A percentile compares a stretch with the other conserved stretches of the same genome.
Evolutionary conservation across 306 rosid genomes (phyloP).

Genomic region (Macrotyloma uniflorum): DNA sequence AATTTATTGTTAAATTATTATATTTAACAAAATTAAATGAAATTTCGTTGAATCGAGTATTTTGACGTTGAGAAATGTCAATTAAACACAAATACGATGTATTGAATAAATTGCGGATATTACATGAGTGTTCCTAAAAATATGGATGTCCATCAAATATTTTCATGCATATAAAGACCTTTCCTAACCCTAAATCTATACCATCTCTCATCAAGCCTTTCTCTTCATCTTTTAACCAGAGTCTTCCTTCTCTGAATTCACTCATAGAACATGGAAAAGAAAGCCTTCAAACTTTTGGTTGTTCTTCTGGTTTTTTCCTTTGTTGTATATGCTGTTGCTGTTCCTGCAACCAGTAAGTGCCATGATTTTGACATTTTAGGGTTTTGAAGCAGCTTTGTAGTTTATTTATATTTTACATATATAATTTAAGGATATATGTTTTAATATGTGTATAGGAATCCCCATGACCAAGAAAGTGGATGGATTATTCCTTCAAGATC

Average conservation of each 20-base stretch:
- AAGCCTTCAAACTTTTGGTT: conserved; percentile 29
- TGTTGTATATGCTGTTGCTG: conserved; percentile 20
- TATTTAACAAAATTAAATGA: no score
- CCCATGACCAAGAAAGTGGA: conserved; percentile 9
- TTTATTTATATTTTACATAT: neutral
- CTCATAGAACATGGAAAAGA: conserved; percentile 43
- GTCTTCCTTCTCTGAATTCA: neutral
- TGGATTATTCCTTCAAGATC: conserved; percentile 17
- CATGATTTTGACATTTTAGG: conserved; percentile 33
- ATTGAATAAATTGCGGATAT: no score
- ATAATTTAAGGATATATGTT: neutral
- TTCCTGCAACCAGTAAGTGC: conserved; percentile 46
- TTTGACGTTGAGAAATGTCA: no score
- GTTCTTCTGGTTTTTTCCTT: conserved; percentile 37
- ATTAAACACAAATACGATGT: no score
- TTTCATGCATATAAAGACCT: no score
- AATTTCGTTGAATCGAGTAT: no score
- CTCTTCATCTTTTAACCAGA: neutral
- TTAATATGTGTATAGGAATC: conserved; percentile 30
- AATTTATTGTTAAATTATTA: no score
- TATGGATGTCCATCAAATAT: no score
- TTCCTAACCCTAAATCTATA: conserved; percentile 3
- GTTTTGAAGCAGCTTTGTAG: conserved; percentile 12
- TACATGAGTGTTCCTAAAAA: no score
- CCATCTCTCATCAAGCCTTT: conserved; percentile 31